Percentiles rank a stretch among this genome's conserved stretches.
phyloP scores from a whole-genome alignment of 2,329 filamentous ascomycete species.

The Phaeosphaeria sp. region DNA sequence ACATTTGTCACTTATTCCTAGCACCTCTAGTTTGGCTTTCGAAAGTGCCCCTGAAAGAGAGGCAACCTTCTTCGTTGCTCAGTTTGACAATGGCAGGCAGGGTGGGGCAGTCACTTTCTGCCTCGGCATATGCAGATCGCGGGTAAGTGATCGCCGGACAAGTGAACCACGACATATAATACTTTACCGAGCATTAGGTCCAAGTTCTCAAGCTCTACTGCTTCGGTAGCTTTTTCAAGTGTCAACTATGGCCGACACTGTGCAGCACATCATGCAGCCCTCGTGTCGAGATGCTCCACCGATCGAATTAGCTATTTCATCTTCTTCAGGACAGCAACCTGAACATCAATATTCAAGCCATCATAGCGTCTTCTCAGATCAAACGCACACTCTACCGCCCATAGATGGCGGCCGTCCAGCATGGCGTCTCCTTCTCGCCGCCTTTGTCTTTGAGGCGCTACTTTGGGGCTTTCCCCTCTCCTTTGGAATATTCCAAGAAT shows the following conservation, averaged over 20 bases:
- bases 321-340: background rate
- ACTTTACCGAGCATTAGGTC: background rate
- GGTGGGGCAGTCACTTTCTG: background rate
- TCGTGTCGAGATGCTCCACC: background rate
- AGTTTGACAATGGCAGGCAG: background rate
- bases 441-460: constrained; percentile 58
- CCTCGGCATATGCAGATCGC: background rate
- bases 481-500: constrained; percentile 32
- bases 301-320: background rate
- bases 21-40: no score
- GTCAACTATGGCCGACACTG: background rate
- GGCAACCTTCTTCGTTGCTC: background rate
- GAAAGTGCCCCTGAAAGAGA: no score
- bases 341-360: background rate
- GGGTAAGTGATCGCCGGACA: background rate
- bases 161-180: background rate
- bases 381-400: constrained; percentile 2
- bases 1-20: no score
- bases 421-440: constrained; percentile 58
- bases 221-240: no score
- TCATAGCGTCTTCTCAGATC: background rate
- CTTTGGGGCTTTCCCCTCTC: constrained; percentile 41
- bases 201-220: no score
- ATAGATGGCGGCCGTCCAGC: constrained; percentile 39
- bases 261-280: background rate